phyloP scores from a whole-genome alignment of 768 basidiomycete species.

The Agaricus subrufescens region DNA sequence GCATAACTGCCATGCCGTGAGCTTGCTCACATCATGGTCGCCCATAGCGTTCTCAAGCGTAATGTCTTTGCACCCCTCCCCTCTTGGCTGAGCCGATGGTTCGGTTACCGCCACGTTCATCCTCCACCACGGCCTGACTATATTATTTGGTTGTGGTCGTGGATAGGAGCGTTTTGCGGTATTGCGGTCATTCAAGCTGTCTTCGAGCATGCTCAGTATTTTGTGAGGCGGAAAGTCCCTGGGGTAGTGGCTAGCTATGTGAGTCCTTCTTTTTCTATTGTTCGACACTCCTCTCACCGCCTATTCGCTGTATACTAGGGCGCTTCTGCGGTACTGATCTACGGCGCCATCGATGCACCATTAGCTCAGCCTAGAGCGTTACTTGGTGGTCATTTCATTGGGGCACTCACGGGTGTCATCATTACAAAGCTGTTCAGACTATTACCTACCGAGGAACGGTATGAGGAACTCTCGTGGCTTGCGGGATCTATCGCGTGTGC shows the following conservation, averaged over 20 bases:
- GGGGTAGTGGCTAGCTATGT: slow-evolving; percentile 46
- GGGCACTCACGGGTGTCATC: slow-evolving; percentile 42
- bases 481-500: slow-evolving; percentile 42
- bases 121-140: slow-evolving; percentile 27
- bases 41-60: neutral
- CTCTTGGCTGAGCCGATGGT: slow-evolving; percentile 33
- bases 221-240: slow-evolving; percentile 40
- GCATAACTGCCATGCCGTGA: too few relatives aligned
- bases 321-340: slow-evolving; percentile 51
- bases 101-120: slow-evolving; percentile 36
- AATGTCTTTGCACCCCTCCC: slow-evolving; percentile 31
- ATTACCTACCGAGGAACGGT: slow-evolving; percentile 36
- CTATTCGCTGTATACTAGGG: slow-evolving; percentile 28
- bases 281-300: neutral
- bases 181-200: slow-evolving; percentile 45
- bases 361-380: slow-evolving; percentile 49
- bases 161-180: slow-evolving; percentile 46
- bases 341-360: slow-evolving; percentile 48
- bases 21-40: too few relatives aligned
- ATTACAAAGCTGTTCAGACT: slow-evolving; percentile 48
- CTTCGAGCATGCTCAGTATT: slow-evolving; percentile 44
- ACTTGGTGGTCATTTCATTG: slow-evolving; percentile 47
- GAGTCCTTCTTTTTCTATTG: slow-evolving; percentile 14
- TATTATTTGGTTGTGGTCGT: slow-evolving; percentile 47
- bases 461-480: slow-evolving; percentile 44